These are phyloP conservation scores for Xylaria grammica DNA, from an alignment of 495 filamentous ascomycete genomes.

Conservation along the genomic window DNA sequence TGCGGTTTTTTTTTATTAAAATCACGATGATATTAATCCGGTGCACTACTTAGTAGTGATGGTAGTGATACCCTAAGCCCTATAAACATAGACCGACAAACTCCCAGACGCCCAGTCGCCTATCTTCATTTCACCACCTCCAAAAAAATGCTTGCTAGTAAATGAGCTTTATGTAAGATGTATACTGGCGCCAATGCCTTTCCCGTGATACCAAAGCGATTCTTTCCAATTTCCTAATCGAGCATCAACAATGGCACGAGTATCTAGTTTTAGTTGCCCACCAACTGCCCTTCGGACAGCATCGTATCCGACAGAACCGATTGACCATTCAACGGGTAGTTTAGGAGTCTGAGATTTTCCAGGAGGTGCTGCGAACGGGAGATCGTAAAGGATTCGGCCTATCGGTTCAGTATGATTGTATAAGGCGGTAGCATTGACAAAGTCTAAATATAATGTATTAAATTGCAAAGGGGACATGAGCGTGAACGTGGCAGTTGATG, in stretches of 20 bases:
- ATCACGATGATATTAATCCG: background rate
- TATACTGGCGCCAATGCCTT: conserved; percentile 76
- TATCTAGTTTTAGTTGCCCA: conserved; percentile 76
- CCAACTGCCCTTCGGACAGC: conserved; percentile 83
- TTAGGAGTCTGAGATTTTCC: conserved; percentile 71
- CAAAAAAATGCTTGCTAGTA: conserved; percentile 9
- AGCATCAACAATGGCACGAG: conserved; percentile 73
- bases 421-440: conserved; percentile 80
- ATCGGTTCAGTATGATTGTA: conserved; percentile 80
- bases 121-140: background rate
- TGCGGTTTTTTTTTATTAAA: no score
- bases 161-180: conserved; percentile 34
- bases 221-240: conserved; percentile 74
- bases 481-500: conserved; percentile 84
- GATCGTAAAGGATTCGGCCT: conserved; percentile 74
- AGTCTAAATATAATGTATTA: conserved; percentile 74
- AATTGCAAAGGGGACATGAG: conserved; percentile 76
- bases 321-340: conserved; percentile 78
- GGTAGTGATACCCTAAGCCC: background rate
- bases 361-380: conserved; percentile 78
- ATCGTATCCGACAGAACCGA: conserved; percentile 81
- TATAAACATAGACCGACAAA: background rate
- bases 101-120: background rate
- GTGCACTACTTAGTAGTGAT: conserved; percentile 4
- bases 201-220: conserved; percentile 70